Conservation (phyloP, 2,329 filamentous ascomycete genomes). For the Chrysoporthe cubensis region DNA sequence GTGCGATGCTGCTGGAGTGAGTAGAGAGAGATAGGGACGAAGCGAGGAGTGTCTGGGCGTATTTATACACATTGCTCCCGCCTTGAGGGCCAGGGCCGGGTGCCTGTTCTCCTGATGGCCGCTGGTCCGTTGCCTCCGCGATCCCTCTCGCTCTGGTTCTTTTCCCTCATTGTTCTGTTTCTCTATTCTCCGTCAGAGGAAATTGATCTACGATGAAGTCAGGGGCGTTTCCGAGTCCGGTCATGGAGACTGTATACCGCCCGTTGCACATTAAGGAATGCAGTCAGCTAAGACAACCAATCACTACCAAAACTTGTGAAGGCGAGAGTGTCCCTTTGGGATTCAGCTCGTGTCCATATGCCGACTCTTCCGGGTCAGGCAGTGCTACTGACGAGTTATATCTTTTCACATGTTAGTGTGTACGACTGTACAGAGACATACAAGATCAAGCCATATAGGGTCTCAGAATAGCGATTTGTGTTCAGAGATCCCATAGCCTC, state of each 20-base stretch:
- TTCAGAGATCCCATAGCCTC: neutral
- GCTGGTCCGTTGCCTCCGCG: neutral
- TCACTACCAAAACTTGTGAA: neutral
- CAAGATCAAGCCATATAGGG: neutral
- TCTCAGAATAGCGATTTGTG: neutral
- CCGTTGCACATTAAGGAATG: neutral
- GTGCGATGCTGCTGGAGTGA: neutral
- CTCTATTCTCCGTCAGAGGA: neutral
- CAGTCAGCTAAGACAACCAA: neutral
- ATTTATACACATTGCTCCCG: neutral
- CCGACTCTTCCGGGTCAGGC: neutral
- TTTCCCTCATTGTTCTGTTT: neutral
- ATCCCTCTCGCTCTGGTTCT: neutral
- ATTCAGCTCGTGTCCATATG: neutral
- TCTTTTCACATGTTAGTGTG: neutral
- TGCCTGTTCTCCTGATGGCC: neutral
- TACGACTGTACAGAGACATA: neutral
- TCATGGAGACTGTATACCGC: neutral
- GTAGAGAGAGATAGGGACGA: neutral
- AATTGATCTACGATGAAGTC: neutral
- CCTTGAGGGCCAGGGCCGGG: neutral
- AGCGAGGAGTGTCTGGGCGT: neutral
- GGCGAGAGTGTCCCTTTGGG: neutral
- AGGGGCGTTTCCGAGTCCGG: neutral
- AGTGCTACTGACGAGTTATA: neutral